Evolutionary conservation across 140 eudicot species (phyloP).

Genomic region (Stevia rebaudiana): DNA sequence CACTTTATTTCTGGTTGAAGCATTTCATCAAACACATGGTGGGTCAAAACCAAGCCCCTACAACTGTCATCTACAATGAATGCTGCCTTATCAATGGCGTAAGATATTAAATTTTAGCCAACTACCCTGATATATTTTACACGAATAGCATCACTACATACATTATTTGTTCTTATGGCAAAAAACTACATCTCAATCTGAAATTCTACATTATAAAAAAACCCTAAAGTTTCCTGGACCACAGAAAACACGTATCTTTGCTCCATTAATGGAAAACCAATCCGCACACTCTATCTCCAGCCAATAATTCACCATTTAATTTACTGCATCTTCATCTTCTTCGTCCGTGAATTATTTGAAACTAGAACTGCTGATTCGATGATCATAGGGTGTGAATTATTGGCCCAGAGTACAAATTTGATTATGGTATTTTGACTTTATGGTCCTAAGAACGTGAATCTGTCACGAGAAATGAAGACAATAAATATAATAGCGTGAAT

Average conservation of each 20-base stretch:
- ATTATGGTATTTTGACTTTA: neutral
- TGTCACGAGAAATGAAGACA: constrained; percentile 5
- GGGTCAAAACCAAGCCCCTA: constrained; percentile 24
- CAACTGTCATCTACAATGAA: constrained; percentile 32
- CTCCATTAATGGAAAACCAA: constrained; percentile 2
- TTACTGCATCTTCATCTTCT: constrained; percentile 7
- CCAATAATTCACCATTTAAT: constrained; percentile 22
- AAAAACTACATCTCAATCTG: neutral
- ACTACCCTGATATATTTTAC: constrained; percentile 26
- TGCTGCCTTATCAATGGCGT: constrained; percentile 28
- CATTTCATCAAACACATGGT: constrained; percentile 34
- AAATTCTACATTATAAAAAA: neutral
- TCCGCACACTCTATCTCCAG: neutral
- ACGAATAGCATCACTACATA: constrained; percentile 2
- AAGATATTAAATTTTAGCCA: constrained; percentile 18
- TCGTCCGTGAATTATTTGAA: neutral
- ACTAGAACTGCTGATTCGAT: neutral
- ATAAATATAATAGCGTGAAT: neutral
- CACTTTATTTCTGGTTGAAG: constrained; percentile 12
- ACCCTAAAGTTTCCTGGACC: constrained; percentile 2
- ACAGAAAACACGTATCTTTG: neutral
- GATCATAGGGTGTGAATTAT: neutral
- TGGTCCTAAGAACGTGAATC: constrained; percentile 1
- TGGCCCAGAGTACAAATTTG: neutral
- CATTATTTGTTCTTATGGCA: constrained; percentile 23